Evolutionary conservation across 83 land plant species (phyloP).

Genomic region (Diphasiastrum complanatum): DNA sequence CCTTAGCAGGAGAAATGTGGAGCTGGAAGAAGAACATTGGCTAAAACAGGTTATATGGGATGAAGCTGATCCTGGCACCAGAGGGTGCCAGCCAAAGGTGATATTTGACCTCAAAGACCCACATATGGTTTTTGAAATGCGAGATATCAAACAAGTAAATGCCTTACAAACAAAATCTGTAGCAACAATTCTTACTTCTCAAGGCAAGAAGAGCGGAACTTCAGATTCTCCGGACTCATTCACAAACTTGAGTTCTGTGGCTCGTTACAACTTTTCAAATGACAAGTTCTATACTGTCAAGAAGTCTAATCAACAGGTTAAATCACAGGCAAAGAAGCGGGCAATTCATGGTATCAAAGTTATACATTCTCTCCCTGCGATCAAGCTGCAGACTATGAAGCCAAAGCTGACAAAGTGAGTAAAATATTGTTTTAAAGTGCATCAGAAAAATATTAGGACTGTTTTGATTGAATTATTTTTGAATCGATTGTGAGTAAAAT

Average conservation of each 20-base stretch:
- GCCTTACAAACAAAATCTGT: slow-evolving; percentile 57
- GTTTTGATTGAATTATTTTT: neutral
- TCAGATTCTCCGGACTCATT: slow-evolving; percentile 30
- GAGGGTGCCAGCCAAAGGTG: neutral
- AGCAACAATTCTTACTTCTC: slow-evolving; percentile 61
- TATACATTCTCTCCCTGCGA: slow-evolving; percentile 81
- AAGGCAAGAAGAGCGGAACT: slow-evolving; percentile 25
- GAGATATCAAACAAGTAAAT: slow-evolving; percentile 46
- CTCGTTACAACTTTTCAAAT: slow-evolving; percentile 83
- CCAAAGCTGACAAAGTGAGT: slow-evolving; percentile 89
- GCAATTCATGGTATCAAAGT: slow-evolving; percentile 68
- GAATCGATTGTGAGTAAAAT: no score
- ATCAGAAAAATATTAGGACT: no score
- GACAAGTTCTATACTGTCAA: slow-evolving; percentile 79
- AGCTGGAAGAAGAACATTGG: slow-evolving; percentile 24
- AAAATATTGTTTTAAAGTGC: neutral
- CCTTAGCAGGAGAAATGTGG: slow-evolving; percentile 9
- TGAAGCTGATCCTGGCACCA: slow-evolving; percentile 6
- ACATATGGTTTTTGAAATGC: slow-evolving; percentile 87
- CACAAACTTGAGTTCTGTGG: slow-evolving; percentile 14
- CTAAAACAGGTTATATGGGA: slow-evolving; percentile 17
- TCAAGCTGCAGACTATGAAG: slow-evolving; percentile 88
- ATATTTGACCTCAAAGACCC: slow-evolving; percentile 76
- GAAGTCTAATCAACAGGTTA: slow-evolving; percentile 61
- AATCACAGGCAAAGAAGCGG: slow-evolving; percentile 81